Base-by-base conservation (phyloP, 2,329 filamentous ascomycete genomes). In the Colletotrichum brevisporum region DNA sequence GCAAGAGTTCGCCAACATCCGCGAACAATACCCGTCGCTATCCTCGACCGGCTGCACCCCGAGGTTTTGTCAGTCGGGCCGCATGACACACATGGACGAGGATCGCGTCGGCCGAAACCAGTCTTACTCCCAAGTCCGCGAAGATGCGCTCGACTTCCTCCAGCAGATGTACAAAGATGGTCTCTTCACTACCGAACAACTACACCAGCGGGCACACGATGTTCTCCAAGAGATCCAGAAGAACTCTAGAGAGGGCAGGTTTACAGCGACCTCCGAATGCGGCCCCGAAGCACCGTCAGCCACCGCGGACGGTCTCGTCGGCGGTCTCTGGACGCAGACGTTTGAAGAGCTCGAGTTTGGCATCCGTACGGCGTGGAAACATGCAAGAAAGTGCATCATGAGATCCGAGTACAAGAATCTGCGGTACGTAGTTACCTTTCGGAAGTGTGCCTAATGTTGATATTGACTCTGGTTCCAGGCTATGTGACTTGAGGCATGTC, bases 321-420 rank as follows among this genome's bases (percentile, higher is more conserved):
- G 66, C 15, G 66, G 66, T n/a, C 54, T 61, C 5, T 69, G 66
- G 66, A 69, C 62, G n/a, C 66, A 69, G 51, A 69, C 66, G 16
- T 69, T 69, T 26, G 66, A 69, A 47, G 66, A 69, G 63, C 66
- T 69, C 13, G 66, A 69, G 43, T 69, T 69, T 27, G 66, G 66
- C 13, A 41, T 69, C 16, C 50, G 66, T 5, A 52, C 50, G 6
- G 66, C 66, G 16, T 69, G 66, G 66, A 69, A 69, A 16, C 66
- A 69, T 47, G 66, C 66, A n/a, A 55, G 66, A 48, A 69, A 69
- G 57, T 69, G 66, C 51, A 69, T 69, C 36, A 69, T 69, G 66
- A 45, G 66, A 24, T 69, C 66, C 3, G 66, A 69, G 39, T 69
- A 61, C 5, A 66, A 43, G n/a, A 69, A 61, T 18, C n/a, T 69